Evolutionary conservation across 768 basidiomycete genomes (phyloP).

Genomic region (Mycena amicta): DNA sequence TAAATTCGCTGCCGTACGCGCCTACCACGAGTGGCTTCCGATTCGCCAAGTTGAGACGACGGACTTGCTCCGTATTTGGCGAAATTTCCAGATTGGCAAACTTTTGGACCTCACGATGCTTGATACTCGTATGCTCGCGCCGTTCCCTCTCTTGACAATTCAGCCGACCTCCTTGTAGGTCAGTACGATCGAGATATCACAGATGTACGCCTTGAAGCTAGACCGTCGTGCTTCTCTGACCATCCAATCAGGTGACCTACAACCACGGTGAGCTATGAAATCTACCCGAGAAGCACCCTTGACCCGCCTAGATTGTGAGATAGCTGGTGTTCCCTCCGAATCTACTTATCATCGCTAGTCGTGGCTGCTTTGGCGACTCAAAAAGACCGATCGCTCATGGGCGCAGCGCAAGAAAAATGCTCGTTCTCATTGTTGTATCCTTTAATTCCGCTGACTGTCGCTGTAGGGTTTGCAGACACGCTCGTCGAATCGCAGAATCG

Average conservation of each 20-base stretch:
- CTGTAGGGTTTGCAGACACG: slow-evolving; percentile 50
- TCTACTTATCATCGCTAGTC: slow-evolving; percentile 29
- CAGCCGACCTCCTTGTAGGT: slow-evolving; percentile 28
- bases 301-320: no score
- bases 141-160: background rate
- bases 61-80: slow-evolving; percentile 62
- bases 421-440: slow-evolving; percentile 6
- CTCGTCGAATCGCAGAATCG: slow-evolving; percentile 47
- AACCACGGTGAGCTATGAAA: no score
- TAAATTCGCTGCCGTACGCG: slow-evolving; percentile 59
- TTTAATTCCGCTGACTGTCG: background rate
- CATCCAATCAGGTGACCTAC: no score
- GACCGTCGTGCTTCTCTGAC: background rate
- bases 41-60: slow-evolving; percentile 58
- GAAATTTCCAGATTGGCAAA: slow-evolving; percentile 65
- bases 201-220: slow-evolving; percentile 39
- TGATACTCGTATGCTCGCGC: slow-evolving; percentile 50
- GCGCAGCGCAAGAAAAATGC: slow-evolving; percentile 57
- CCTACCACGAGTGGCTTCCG: slow-evolving; percentile 66
- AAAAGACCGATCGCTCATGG: slow-evolving; percentile 55
- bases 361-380: slow-evolving; percentile 46
- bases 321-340: no score
- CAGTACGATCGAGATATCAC: slow-evolving; percentile 62
- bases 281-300: no score
- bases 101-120: slow-evolving; percentile 64